Conservation (phyloP, 2,329 filamentous ascomycete genomes). For the Pestalotiopsis fici region DNA sequence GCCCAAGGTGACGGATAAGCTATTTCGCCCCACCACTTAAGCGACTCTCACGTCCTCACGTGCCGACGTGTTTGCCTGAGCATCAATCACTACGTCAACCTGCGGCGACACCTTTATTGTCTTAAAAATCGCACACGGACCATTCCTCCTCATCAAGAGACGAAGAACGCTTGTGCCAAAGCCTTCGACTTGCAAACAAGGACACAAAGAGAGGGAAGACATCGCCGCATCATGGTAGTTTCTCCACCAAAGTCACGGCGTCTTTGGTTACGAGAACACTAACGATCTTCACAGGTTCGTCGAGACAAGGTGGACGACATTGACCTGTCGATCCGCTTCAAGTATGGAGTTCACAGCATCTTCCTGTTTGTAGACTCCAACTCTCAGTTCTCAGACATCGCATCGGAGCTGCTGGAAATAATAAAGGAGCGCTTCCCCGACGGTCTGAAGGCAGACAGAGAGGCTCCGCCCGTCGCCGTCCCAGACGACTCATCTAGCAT, state of each 20-base stretch:
- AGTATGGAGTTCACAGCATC: constrained; percentile 71
- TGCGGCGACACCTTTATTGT: background rate
- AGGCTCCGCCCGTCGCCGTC: constrained; percentile 33
- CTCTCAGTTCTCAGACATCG: constrained; percentile 57
- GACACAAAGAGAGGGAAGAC: background rate
- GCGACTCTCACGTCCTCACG: constrained; percentile 2
- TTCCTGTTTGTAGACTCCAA: constrained; percentile 65
- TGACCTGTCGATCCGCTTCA: constrained; percentile 66
- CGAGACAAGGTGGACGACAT: constrained; percentile 20
- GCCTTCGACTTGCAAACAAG: background rate
- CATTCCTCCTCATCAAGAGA: no score
- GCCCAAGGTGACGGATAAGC: no score
- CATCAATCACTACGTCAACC: background rate
- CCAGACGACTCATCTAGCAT: constrained; percentile 43
- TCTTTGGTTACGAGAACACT: background rate
- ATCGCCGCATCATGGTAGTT: background rate
- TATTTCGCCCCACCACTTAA: no score
- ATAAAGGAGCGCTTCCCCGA: constrained; percentile 58
- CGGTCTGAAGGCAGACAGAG: constrained; percentile 43
- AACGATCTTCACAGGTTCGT: background rate
- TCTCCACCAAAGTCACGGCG: background rate
- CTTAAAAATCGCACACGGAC: no score
- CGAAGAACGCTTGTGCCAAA: no score
- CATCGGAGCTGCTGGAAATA: constrained; percentile 57
- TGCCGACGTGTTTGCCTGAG: constrained; percentile 3